Evolutionary conservation across 2,329 filamentous ascomycete genomes (phyloP), one percentile per base, ranked within the genome.

Genomic region (Dactylonectria macrodidyma): DNA sequence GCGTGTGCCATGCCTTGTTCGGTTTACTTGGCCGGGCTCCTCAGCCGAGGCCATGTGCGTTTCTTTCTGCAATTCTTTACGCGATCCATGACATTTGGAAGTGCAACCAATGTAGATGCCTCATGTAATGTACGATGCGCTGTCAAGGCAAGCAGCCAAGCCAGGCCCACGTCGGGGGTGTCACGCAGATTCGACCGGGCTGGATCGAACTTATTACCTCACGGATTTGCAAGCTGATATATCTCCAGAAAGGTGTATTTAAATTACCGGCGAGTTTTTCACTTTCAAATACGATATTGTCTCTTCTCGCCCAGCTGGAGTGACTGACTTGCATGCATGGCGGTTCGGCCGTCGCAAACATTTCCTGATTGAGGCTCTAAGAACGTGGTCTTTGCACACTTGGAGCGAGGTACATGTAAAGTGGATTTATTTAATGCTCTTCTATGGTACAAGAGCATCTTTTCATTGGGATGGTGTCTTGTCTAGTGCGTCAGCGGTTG

Each of bases 401-500:
- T 51, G 58, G 30, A 34, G 44, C 16, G 24, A 6, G 3, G 30
- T 22, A 36, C 51, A 54, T 54, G 30, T 12, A 16, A 10, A 34
- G 51, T 54, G 33, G 51, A 36, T 33, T 12, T 16, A 34, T 36
- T 10, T 11, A 36, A 34, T 54, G 51, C n/a, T 54, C 3, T 34
- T 54, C 30, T 36, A 54, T 54, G 51, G 51, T 8, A 54, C 19
- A 33, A 8, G 19, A 22, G 33, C 11, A 36, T 30, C 51, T 54
- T 19, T 10, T 33, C 36, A 33, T 19, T n/a, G 50, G 30, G 16
- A 34, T 54, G 33, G 30, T 36, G n/a, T 54, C 24, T 36, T 22
- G 33, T 54, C 33, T 54, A 54, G 50, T 33, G 50, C 51, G 51
- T 36, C 30, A 36, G 51, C 51, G 33, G 33, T 54, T 54, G 51